A percentile compares a stretch with the other conserved stretches of the same genome.
These are phyloP conservation scores for Rhodamnia argentea DNA, from an alignment of 345 rosid species.

Conservation along the genomic window DNA sequence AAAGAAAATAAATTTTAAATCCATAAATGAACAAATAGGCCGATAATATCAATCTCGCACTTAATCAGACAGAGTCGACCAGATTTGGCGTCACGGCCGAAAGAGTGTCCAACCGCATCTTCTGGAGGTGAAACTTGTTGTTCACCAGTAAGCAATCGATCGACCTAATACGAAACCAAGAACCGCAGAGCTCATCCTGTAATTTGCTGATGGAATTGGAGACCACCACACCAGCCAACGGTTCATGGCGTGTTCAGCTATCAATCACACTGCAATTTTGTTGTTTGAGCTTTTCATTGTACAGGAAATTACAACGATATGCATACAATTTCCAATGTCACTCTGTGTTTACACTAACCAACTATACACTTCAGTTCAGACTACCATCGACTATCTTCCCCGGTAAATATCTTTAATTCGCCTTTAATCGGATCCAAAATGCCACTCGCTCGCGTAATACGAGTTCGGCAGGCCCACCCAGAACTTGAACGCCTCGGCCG, in stretches of 20 bases:
- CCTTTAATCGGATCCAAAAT: constrained; percentile 3
- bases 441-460: constrained; percentile 87
- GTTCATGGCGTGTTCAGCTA: background rate
- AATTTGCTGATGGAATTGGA: background rate
- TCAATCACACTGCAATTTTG: background rate
- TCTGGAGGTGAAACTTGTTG: background rate
- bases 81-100: background rate
- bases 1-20: no score
- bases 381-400: background rate
- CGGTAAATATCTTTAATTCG: background rate
- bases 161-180: background rate
- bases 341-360: background rate
- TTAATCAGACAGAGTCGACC: background rate
- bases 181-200: background rate
- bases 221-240: background rate
- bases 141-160: background rate
- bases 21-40: background rate
- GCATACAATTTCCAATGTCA: background rate
- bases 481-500: constrained; percentile 95
- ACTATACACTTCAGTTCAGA: background rate
- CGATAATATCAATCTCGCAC: background rate
- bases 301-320: background rate
- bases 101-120: background rate
- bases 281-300: background rate
- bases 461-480: constrained; percentile 94